These are phyloP conservation scores for Colletotrichum sp. DNA, from an alignment of 2,329 filamentous ascomycete genomes.

Conservation along the genomic window DNA sequence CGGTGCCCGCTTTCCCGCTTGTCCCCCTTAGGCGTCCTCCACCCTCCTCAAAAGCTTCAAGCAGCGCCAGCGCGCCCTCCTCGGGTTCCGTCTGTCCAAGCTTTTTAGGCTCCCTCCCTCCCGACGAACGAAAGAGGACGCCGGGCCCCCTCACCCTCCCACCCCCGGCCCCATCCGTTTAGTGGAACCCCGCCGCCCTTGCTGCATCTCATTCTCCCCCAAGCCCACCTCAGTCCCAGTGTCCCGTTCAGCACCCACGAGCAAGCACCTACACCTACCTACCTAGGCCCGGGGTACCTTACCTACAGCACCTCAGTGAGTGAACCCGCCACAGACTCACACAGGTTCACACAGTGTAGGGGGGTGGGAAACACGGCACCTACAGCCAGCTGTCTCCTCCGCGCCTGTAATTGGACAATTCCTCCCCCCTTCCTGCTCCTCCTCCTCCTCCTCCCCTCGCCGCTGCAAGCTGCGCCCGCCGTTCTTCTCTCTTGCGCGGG, in stretches of 20 bases:
- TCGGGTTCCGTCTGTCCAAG: constrained; percentile 17
- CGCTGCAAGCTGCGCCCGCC: constrained; percentile 7
- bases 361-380: background rate
- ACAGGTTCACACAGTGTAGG: background rate
- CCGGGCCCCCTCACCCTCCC: constrained; percentile 13
- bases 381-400: background rate
- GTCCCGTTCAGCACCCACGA: background rate
- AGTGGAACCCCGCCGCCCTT: constrained; percentile 17
- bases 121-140: background rate
- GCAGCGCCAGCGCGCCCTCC: background rate
- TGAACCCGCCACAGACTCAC: background rate
- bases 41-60: background rate
- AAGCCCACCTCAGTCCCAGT: background rate
- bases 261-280: no score
- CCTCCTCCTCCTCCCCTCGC: background rate
- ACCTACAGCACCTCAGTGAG: no score
- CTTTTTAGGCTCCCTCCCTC: constrained; percentile 15
- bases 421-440: background rate
- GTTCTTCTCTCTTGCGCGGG: background rate
- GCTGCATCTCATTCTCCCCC: background rate
- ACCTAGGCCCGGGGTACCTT: no score
- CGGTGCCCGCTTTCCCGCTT: background rate
- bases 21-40: background rate
- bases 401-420: constrained; percentile 3
- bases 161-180: constrained; percentile 16